Evolutionary conservation across 2,329 filamentous ascomycete genomes (phyloP), one percentile per base, ranked within the genome.

Genomic region (Exophiala dermatitidis): DNA sequence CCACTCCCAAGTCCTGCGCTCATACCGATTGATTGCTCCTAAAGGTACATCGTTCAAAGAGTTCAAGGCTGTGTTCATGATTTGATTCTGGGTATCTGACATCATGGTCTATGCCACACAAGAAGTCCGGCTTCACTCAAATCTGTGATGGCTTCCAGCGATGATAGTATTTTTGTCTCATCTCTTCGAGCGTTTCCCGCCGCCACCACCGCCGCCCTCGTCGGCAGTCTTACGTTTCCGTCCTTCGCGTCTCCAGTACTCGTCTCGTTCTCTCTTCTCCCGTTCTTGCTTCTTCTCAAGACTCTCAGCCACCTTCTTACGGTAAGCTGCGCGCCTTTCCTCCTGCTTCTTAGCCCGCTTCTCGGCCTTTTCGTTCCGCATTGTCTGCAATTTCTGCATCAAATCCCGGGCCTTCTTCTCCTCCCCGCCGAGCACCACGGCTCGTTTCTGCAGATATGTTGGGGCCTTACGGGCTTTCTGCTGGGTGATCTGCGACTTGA

Each of bases 361-460:
- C 62, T 87, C 88, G 31, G 85, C 81, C 69, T 94, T 93, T 66
- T 97, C 93, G 66, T 94, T 95, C 62, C 90, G 77, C 65, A 98
- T 76, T 10, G 90, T 91, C 66, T 88, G 86, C 48, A 98, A 80
- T 77, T 96, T 93, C 74, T 95, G 87, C 83, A 98, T 85, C 60
- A 98, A 75, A 63, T 90, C 84, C 32, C 93, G 78, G 3, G 90
- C 90, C 69, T 85, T 86, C 77, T 86, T 89, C 78, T 98, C 93
- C 70, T 97, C 91, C 29, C 84, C 84, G 8, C 85, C 78, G 10
- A 88, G 72, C 28, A 95, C 82, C n/a, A 97, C 89, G 9, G 91
- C 93, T 6, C 93, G 86, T 75, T 96, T 96, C 75, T 95, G 89
- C 77, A 95, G 78, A 70, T 98, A 98, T 26, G 90, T 95, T 66